A percentile compares a stretch with the other conserved stretches of the same genome.
phyloP scores from a whole-genome alignment of 2,329 filamentous ascomycete genomes.

The Pseudogymnoascus pannorum region DNA sequence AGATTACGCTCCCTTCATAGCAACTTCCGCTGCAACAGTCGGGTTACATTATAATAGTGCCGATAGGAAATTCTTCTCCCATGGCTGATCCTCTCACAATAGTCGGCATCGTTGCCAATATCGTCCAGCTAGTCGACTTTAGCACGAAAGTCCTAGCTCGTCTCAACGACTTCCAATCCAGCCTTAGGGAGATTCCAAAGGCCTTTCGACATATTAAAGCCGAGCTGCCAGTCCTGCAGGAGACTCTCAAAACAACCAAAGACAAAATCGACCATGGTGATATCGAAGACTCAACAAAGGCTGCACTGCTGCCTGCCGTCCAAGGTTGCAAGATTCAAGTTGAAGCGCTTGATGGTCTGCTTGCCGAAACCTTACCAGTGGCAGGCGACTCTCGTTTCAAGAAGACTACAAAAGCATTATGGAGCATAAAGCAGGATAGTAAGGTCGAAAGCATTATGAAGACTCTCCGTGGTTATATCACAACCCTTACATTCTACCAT shows the following conservation, averaged over 20 bases:
- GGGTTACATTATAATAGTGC: background rate
- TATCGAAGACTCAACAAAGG: constrained; percentile 3
- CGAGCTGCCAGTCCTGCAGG: constrained; percentile 10
- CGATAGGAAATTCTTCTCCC: background rate
- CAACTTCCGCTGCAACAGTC: background rate
- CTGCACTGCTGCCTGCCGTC: background rate
- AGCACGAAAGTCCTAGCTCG: constrained; percentile 10
- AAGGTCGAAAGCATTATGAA: constrained; percentile 11
- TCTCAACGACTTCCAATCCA: constrained; percentile 9
- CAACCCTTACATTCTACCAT: constrained; percentile 12
- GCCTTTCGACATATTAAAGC: constrained; percentile 6
- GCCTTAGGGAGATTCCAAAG: constrained; percentile 1
- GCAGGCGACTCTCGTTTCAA: constrained; percentile 4
- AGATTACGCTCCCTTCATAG: background rate
- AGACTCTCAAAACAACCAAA: constrained; percentile 6
- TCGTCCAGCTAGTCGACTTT: constrained; percentile 17
- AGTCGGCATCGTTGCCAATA: constrained; percentile 19
- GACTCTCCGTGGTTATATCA: constrained; percentile 9
- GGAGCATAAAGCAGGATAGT: constrained; percentile 7
- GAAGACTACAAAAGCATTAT: constrained; percentile 10
- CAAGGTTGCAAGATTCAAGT: constrained; percentile 10
- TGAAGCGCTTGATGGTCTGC: constrained; percentile 10
- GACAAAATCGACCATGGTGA: constrained; percentile 4
- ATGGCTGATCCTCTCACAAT: constrained; percentile 23
- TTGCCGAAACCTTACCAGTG: constrained; percentile 8